Conservation (phyloP, 2,329 filamentous ascomycete genomes). For the Aspergillus sp. region DNA sequence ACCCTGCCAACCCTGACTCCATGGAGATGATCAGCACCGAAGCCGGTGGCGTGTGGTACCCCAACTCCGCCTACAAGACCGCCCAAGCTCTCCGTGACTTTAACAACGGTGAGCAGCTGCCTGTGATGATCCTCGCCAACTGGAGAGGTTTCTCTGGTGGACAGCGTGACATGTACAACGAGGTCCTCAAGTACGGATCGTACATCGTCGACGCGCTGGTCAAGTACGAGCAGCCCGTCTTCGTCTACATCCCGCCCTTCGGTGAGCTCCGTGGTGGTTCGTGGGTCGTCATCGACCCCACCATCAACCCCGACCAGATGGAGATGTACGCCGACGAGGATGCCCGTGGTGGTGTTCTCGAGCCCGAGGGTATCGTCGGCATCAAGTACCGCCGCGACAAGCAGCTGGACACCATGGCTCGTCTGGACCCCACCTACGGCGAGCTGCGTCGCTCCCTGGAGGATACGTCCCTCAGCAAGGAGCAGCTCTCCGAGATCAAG, state of each 20-base stretch:
- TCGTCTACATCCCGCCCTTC: constrained; percentile 96
- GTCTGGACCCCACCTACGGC: constrained; percentile 80
- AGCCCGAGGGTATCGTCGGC: constrained; percentile 95
- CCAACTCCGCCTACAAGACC: constrained; percentile 99
- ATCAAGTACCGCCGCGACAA: constrained; percentile 99
- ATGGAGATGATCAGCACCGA: constrained; percentile 94
- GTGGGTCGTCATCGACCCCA: constrained; percentile 98
- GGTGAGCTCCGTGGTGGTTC: constrained; percentile 98
- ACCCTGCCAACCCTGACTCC: constrained; percentile 96
- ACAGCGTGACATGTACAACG: constrained; percentile 99
- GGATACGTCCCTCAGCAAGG: constrained; percentile 66
- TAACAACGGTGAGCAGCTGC: constrained; percentile 97
- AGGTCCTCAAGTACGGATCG: constrained; percentile 98
- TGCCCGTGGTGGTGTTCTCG: constrained; percentile 91
- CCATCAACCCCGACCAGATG: constrained; percentile 95
- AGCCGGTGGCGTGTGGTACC: constrained; percentile 99
- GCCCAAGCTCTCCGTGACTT: constrained; percentile 98
- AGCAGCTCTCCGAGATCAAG: constrained; percentile 78
- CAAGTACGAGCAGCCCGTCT: constrained; percentile 98
- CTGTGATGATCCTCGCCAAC: constrained; percentile 98
- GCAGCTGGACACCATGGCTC: constrained; percentile 96
- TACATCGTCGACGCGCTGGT: constrained; percentile 98
- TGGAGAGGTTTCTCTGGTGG: constrained; percentile 99
- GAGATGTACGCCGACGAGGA: constrained; percentile 99
- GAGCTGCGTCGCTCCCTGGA: constrained; percentile 76